A percentile compares a stretch with the other conserved stretches of the same genome.
These are phyloP conservation scores for Aspergillus sp. DNA, from an alignment of 2,329 filamentous ascomycete species.

Conservation along the genomic window DNA sequence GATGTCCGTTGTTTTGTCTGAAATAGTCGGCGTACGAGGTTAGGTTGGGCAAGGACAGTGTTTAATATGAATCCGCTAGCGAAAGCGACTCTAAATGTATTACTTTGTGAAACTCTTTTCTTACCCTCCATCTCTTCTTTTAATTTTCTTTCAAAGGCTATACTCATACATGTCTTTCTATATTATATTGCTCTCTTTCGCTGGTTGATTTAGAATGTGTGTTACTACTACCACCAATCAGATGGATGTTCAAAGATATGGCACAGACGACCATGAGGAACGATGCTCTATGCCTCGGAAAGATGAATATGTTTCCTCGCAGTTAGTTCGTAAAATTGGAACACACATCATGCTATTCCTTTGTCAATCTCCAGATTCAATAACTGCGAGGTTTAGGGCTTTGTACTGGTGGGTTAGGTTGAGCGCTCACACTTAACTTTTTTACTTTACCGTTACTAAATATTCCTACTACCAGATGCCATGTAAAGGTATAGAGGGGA, in stretches of 20 bases:
- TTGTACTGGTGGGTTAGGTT: no score
- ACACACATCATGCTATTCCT: no score
- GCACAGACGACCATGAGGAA: no score
- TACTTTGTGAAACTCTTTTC: background rate
- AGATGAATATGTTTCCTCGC: no score
- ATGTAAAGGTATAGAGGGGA: no score
- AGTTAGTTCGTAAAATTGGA: no score
- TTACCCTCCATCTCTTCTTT: background rate
- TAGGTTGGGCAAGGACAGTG: conserved; percentile 3
- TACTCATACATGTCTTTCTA: background rate
- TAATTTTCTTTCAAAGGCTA: background rate
- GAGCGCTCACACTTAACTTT: no score
- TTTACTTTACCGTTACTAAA: no score
- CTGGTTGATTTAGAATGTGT: background rate
- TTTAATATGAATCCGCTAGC: conserved; percentile 9
- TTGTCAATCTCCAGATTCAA: no score
- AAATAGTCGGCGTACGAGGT: conserved; percentile 5
- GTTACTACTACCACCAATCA: background rate
- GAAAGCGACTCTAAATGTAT: conserved; percentile 8
- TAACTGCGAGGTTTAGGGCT: no score
- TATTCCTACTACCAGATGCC: no score
- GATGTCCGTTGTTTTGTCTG: background rate
- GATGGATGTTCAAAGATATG: background rate
- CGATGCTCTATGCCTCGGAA: no score
- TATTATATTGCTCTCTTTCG: background rate